Base-by-base conservation (phyloP, 2,329 filamentous ascomycete genomes). In the Sporothrix euskadiensis region DNA sequence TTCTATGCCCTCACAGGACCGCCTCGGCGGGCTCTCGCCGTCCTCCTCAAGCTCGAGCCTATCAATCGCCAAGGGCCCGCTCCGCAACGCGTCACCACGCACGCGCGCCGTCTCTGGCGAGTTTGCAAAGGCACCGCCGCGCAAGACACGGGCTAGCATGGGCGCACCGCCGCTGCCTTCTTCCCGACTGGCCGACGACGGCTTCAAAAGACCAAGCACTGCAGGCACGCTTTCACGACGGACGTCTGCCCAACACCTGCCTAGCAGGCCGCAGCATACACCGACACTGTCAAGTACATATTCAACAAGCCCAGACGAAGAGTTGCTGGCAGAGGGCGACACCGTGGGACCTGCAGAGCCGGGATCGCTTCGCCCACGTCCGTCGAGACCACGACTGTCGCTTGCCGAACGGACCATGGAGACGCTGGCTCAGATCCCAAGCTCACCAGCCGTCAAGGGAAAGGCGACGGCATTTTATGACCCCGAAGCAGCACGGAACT, bases 391-490 rank as follows among this genome's bases (percentile, higher is more conserved):
- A 0, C 79, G 83, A 71, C 85, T 88, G 70, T 94, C 93, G 0
- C 84, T 98, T 4, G 90, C 92, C 0, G 94, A 98, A 78, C 87
- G 95, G 73, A 97, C 94, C 0, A 90, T 97, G 57, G 93, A 97
- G 80, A 97, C 93, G 0, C 83, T 98, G 6, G 88, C 94, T 3
- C 88, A 90, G 65, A 84, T 97, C 41, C 92, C 94, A 0, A 89
- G 92, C 0, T 96, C 94, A 0, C 94, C 94, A 4, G 88, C 88
- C 0, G 81, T 92, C 63, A 88, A 86, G 71, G 88, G 89, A 74
- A 88, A 90, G 71, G 84, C 87, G 9, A 93, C 93, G 0, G 89
- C 88, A 72, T 94, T 97, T 80, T 96, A 92, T 79, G 90, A 89
- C 68, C 82, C 85, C 1, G 85, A 90, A n/a, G 87, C 87, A 74